A percentile compares a stretch with the other conserved stretches of the same genome.
Conservation (phyloP, 2,329 filamentous ascomycete genomes). For the Hymenoscyphus linearis region DNA sequence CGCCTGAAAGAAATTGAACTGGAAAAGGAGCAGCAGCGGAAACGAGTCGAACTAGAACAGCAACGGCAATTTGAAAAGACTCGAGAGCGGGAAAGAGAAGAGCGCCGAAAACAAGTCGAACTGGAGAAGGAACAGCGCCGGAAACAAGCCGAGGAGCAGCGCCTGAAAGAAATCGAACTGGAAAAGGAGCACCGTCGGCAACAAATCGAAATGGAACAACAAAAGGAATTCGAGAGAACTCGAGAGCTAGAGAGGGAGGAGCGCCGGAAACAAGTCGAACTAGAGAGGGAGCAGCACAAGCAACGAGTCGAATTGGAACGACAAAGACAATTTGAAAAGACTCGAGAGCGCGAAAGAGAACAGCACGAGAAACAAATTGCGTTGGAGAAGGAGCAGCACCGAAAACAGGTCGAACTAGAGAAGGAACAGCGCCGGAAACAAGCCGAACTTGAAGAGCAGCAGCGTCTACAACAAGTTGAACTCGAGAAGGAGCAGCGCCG, state of each 20-base stretch:
- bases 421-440: constrained; percentile 23
- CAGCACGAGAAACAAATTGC: constrained; percentile 29
- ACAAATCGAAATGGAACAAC: constrained; percentile 22
- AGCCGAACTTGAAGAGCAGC: constrained; percentile 23
- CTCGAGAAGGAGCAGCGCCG: background rate
- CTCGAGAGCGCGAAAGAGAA: constrained; percentile 26
- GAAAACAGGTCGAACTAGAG: constrained; percentile 26
- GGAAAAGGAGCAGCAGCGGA: constrained; percentile 43
- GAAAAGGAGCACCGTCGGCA: constrained; percentile 23
- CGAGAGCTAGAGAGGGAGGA: constrained; percentile 37
- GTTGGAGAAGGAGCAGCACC: constrained; percentile 17
- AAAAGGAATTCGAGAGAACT: constrained; percentile 24
- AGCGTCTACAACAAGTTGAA: background rate
- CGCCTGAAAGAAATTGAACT: constrained; percentile 32
- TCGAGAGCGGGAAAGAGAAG: no score
- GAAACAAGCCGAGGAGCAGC: background rate
- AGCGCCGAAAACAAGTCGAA: no score
- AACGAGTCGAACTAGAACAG: no score
- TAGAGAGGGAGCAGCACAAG: background rate
- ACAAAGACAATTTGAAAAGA: constrained; percentile 31
- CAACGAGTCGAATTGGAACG: constrained; percentile 23
- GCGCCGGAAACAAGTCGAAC: constrained; percentile 22
- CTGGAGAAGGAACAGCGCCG: constrained; percentile 2
- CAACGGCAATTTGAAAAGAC: no score
- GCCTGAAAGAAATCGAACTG: constrained; percentile 25